phyloP scores from a whole-genome alignment of 1,139 yeast genomes.

The Candida sanyaensis region DNA sequence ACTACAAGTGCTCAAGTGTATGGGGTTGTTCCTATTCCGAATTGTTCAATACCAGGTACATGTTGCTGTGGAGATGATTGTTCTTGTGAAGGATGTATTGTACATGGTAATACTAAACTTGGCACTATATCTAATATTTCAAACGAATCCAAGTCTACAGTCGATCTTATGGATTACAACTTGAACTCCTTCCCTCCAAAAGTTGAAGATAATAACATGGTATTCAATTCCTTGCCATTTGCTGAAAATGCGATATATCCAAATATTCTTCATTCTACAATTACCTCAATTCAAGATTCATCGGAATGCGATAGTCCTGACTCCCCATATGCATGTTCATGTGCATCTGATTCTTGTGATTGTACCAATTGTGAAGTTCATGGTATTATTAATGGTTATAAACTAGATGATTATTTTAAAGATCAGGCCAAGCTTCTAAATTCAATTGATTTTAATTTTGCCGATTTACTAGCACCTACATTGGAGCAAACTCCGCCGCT shows the following conservation, averaged over 20 bases:
- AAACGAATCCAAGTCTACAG: background rate
- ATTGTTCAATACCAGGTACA: slow-evolving; percentile 52
- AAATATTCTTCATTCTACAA: background rate
- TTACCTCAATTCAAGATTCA: background rate
- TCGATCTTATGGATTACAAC: slow-evolving; percentile 4
- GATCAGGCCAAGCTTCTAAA: slow-evolving; percentile 11
- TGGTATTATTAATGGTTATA: slow-evolving; percentile 53
- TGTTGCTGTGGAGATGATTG: slow-evolving; percentile 53
- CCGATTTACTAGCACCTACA: slow-evolving; percentile 1
- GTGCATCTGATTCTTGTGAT: slow-evolving; percentile 48
- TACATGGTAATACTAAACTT: slow-evolving; percentile 34
- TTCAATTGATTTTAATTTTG: slow-evolving; percentile 10
- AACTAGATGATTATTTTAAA: slow-evolving; percentile 37
- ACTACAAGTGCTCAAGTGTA: slow-evolving; percentile 9
- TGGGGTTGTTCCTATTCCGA: slow-evolving; percentile 31
- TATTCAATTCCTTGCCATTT: slow-evolving; percentile 5
- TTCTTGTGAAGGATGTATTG: slow-evolving; percentile 48
- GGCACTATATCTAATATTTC: background rate
- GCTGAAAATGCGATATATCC: background rate
- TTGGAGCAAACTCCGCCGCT: background rate
- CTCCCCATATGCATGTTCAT: slow-evolving; percentile 29
- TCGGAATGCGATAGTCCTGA: background rate
- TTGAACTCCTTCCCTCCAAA: background rate
- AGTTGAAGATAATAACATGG: slow-evolving; percentile 2
- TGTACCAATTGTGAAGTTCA: slow-evolving; percentile 57